A percentile compares a stretch with the other conserved stretches of the same genome.
Evolutionary conservation across 176 grass and related monocot genomes (phyloP).

Genomic region (Typha latifolia): DNA sequence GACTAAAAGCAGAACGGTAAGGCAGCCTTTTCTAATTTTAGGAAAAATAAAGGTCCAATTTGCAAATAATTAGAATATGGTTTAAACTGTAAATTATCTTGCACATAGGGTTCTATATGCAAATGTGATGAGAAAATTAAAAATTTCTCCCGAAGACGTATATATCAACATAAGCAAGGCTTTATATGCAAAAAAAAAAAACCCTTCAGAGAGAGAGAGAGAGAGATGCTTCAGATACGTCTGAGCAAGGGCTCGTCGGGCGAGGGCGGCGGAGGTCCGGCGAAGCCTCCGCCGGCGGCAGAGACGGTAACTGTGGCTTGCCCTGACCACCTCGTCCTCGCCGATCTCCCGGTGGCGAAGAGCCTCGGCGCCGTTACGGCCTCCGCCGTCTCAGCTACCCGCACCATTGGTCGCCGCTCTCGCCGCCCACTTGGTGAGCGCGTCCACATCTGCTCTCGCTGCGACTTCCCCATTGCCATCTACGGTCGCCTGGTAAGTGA

Average conservation of each 20-base stretch:
- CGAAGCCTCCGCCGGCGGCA: constrained; percentile 16
- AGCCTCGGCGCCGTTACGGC: constrained; percentile 60
- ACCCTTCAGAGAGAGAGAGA: background rate
- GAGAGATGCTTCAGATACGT: constrained; percentile 68
- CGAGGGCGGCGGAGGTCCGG: constrained; percentile 25
- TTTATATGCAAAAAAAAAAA: no score
- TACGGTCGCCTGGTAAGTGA: constrained; percentile 72
- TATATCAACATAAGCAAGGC: no score
- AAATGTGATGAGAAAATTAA: no score
- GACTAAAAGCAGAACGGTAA: no score
- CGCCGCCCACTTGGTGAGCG: constrained; percentile 69
- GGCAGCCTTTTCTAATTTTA: no score
- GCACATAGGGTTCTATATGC: no score
- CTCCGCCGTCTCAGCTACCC: constrained; percentile 42
- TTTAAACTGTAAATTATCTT: no score
- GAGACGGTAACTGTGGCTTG: constrained; percentile 60
- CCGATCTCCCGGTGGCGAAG: constrained; percentile 74
- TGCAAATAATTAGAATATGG: no score
- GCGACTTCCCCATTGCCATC: constrained; percentile 73
- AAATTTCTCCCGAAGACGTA: no score
- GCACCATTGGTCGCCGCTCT: constrained; percentile 63
- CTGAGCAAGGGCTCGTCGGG: constrained; percentile 56
- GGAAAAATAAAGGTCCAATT: no score
- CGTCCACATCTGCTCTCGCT: constrained; percentile 78
- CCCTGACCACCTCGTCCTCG: constrained; percentile 74